phyloP scores from a whole-genome alignment of 2,329 filamentous ascomycete genomes.

The Diaporthe eres region DNA sequence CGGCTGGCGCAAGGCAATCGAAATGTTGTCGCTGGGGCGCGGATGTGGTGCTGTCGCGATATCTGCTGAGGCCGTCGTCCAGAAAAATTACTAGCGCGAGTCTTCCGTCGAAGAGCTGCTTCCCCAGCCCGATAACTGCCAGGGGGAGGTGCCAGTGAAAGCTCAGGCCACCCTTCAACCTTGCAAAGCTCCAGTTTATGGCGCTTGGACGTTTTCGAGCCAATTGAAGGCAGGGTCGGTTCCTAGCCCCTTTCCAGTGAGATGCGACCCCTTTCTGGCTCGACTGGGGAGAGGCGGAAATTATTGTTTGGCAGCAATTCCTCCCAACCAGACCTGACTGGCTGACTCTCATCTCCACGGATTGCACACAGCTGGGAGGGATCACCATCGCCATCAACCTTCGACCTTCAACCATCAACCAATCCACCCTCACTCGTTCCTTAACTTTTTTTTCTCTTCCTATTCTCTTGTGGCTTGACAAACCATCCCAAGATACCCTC shows the following conservation, averaged over 20 bases:
- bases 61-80: slow-evolving; percentile 24
- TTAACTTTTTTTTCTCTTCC: slow-evolving; percentile 27
- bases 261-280: slow-evolving; percentile 53
- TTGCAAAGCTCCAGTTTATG: slow-evolving; percentile 20
- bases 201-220: slow-evolving; percentile 31
- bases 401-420: slow-evolving; percentile 38
- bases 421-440: slow-evolving; percentile 41
- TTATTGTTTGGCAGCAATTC: slow-evolving; percentile 60
- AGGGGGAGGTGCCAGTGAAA: slow-evolving; percentile 28
- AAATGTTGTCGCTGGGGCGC: not conserved
- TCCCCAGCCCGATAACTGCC: slow-evolving; percentile 33
- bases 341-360: slow-evolving; percentile 30
- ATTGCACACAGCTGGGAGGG: slow-evolving; percentile 33
- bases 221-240: slow-evolving; percentile 37
- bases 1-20: slow-evolving; percentile 6
- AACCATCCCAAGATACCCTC: slow-evolving; percentile 42
- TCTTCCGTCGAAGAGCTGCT: slow-evolving; percentile 13
- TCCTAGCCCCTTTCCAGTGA: slow-evolving; percentile 42
- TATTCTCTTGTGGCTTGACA: slow-evolving; percentile 34
- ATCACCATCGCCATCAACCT: slow-evolving; percentile 30
- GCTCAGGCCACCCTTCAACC: slow-evolving; percentile 26
- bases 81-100: slow-evolving; percentile 42
- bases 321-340: slow-evolving; percentile 42
- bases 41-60: slow-evolving; percentile 35
- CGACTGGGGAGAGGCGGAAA: slow-evolving; percentile 56